Evolutionary conservation across 345 rosid species (phyloP).

Genomic region (thale cress (Arabidopsis thaliana)): TAIR10.1 NC_003070.9:24531001-24531500

Average conservation of each 20-base stretch:
- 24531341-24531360: constrained; percentile 9
- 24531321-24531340: constrained; percentile 22
- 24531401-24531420: not conserved
- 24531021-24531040: too few species aligned
- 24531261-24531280: constrained; percentile 3
- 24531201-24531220: constrained; percentile 11
- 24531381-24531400: not conserved
- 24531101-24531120: not conserved
- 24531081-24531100: not conserved
- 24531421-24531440: not conserved
- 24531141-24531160: not conserved
- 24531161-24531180: not conserved
- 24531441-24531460: too few species aligned
- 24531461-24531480: not conserved
- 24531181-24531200: not conserved
- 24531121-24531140: not conserved
- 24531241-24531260: not conserved
- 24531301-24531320: not conserved
- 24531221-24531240: not conserved
- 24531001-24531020: too few species aligned
- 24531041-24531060: not conserved
- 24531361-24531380: not conserved
- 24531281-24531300: constrained; percentile 7
- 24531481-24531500: too few species aligned
- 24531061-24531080: not conserved